Evolutionary conservation across 139 green algal genomes (phyloP).

Genomic region (Chlorella sp.): DNA sequence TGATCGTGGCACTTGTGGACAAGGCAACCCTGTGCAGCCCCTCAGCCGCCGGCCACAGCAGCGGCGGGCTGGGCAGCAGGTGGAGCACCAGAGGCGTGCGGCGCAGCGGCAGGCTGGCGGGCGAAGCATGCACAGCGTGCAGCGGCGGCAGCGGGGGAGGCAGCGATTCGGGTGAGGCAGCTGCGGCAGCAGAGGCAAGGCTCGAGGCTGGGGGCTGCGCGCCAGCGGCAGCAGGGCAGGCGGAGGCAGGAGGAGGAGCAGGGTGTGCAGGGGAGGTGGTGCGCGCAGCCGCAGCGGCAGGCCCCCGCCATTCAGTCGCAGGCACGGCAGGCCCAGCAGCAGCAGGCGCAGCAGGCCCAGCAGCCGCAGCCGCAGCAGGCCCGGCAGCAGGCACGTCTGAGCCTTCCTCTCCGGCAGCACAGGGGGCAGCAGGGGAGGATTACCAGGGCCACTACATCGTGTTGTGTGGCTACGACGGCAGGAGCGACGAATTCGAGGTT

Average conservation of each 20-base stretch:
- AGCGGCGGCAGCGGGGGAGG: neutral
- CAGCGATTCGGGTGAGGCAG: neutral
- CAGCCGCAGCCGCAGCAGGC: neutral
- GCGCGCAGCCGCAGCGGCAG: too few relatives aligned
- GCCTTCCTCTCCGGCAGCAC: neutral
- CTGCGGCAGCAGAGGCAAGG: neutral
- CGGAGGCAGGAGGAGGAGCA: neutral
- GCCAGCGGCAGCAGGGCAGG: neutral
- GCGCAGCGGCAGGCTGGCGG: conserved; percentile 1
- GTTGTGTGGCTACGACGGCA: conserved; percentile 55
- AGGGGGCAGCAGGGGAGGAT: neutral
- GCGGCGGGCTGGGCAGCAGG: conserved; percentile 1
- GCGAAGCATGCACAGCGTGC: neutral
- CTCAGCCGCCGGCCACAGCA: neutral
- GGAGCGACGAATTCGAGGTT: conserved; percentile 56
- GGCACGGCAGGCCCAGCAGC: neutral
- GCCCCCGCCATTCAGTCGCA: neutral
- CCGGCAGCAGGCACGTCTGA: neutral
- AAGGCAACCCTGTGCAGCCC: conserved; percentile 68
- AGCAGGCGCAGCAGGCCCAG: neutral
- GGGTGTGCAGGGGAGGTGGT: neutral
- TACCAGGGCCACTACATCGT: conserved; percentile 71
- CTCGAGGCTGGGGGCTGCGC: neutral
- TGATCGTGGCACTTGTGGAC: conserved; percentile 87
- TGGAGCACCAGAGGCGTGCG: neutral